Base-by-base conservation (phyloP, 1,139 yeast species). In the Zygosaccharomyces pseudobailii region DNA sequence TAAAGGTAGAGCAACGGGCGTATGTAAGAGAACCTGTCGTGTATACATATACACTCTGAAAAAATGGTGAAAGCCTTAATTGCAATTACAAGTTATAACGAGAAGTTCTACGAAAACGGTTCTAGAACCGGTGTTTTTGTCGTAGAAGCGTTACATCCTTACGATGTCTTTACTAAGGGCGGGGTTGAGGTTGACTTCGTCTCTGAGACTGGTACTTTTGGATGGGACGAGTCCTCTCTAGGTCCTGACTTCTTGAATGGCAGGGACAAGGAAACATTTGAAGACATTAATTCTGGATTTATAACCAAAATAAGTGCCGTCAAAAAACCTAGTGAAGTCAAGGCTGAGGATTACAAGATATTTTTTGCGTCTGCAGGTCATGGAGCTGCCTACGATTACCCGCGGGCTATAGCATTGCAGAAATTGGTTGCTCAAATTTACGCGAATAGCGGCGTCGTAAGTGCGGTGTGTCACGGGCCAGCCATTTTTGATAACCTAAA, bases 391-490 rank as follows among this genome's bases (percentile, higher is more conserved):
- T 76, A 72, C 55, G 87, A 81, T 60, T 80, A 72, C 61, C 82
- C 82, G 43, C 67, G 63, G 3, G 83, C 83, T 19, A 63, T 61
- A 5, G 71, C 59, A n/a, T 66, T 80, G 45, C 79, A 75, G 49
- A 55, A 62, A 25, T 53, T 78, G 39, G 80, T 79, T 24, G 65
- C 69, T 36, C 64, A 67, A 9, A 73, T 80, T 43, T 78, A 75
- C 61, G 68, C 67, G 37, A 66, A 72, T 22, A 77, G 76, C 31
- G 84, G 84, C 42, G 73, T 79, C 36, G 75, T 81, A 24, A 63
- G 80, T 35, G 83, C 86, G 13, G 85, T 81, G 21, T 82, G 87
- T 65, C 87, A 82, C 55, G 87, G 86, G 4, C 84, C 85, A 10
- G 73, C 74, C 36, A 71, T 80, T 52, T 75, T 82, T 48, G 74